Percentiles rank a stretch among this genome's conserved stretches.
Evolutionary conservation across 495 filamentous ascomycete genomes (phyloP).

Genomic region (Aspergillus haitiensis): DNA sequence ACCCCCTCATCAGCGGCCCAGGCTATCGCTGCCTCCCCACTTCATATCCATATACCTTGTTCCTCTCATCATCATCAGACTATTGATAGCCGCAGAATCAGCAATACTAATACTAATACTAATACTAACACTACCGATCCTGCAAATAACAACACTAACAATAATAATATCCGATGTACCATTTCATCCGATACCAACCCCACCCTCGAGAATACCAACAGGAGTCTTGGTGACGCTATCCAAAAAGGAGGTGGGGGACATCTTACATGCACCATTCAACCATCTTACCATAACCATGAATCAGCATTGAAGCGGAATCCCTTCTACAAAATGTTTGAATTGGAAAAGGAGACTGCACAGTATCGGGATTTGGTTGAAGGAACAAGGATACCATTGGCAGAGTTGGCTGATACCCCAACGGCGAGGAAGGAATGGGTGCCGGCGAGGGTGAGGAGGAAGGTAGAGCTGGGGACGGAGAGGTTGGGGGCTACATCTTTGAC

Average conservation of each 20-base stretch:
- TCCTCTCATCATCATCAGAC: not conserved
- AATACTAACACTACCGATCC: not conserved
- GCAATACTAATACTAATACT: not conserved
- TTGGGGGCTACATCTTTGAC: slow-evolving; percentile 31
- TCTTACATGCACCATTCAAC: slow-evolving; percentile 30
- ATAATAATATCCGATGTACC: not conserved
- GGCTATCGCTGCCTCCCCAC: slow-evolving; percentile 37
- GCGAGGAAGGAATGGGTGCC: slow-evolving; percentile 26
- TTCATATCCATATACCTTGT: slow-evolving; percentile 15
- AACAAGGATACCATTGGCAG: slow-evolving; percentile 30
- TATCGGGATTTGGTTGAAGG: slow-evolving; percentile 30
- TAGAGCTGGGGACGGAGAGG: slow-evolving; percentile 20
- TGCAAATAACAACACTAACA: slow-evolving; percentile 4
- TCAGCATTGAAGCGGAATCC: slow-evolving; percentile 33
- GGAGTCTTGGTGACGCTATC: not conserved
- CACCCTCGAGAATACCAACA: slow-evolving; percentile 7
- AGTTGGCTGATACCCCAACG: slow-evolving; percentile 34
- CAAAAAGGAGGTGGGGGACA: not conserved
- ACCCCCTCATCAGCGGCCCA: slow-evolving; percentile 32
- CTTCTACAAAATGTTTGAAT: slow-evolving; percentile 28
- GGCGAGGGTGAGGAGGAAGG: slow-evolving; percentile 19
- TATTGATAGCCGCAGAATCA: not conserved
- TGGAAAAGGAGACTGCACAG: slow-evolving; percentile 20
- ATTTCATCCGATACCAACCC: slow-evolving; percentile 4
- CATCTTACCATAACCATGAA: slow-evolving; percentile 31